Evolutionary conservation across 352 stramenopile species (phyloP).

Genomic region (Phytopythium vexans): DNA sequence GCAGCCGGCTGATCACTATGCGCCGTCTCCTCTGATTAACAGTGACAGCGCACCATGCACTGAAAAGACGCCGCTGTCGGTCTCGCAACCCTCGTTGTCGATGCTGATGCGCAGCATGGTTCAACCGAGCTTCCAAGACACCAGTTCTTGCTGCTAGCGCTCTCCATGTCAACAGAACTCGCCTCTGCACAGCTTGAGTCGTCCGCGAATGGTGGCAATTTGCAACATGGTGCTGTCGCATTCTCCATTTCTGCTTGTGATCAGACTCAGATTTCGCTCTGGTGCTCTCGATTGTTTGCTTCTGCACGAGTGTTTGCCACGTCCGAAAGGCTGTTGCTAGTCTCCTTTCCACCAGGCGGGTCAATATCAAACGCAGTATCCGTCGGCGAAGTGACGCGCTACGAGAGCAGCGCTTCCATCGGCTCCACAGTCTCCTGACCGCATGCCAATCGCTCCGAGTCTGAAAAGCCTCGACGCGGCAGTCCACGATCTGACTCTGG

Average conservation of each 20-base stretch:
- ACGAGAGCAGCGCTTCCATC: conserved; percentile 15
- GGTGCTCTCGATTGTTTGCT: not conserved
- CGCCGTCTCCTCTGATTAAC: not conserved
- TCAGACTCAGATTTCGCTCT: too few relatives aligned
- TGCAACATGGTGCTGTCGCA: too few relatives aligned
- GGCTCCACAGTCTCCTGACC: conserved; percentile 19
- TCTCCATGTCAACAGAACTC: too few relatives aligned
- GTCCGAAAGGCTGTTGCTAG: conserved; percentile 11
- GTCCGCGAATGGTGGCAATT: too few relatives aligned
- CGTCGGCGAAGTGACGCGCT: not conserved
- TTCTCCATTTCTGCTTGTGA: too few relatives aligned
- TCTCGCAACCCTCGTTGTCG: not conserved
- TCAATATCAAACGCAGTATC: conserved; percentile 10
- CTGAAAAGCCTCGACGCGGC: conserved; percentile 48
- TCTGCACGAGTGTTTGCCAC: conserved; percentile 5
- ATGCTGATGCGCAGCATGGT: not conserved
- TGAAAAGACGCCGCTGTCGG: not conserved
- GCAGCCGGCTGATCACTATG: not conserved
- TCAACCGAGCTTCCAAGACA: too few relatives aligned
- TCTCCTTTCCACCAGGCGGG: conserved; percentile 2
- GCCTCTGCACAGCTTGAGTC: too few relatives aligned
- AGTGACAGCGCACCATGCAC: not conserved
- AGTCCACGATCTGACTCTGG: conserved; percentile 29
- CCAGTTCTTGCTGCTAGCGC: too few relatives aligned
- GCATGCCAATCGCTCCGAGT: conserved; percentile 16